phyloP scores from a whole-genome alignment of 2,329 filamentous ascomycete genomes.

The Cordyceps cateniannulata region DNA sequence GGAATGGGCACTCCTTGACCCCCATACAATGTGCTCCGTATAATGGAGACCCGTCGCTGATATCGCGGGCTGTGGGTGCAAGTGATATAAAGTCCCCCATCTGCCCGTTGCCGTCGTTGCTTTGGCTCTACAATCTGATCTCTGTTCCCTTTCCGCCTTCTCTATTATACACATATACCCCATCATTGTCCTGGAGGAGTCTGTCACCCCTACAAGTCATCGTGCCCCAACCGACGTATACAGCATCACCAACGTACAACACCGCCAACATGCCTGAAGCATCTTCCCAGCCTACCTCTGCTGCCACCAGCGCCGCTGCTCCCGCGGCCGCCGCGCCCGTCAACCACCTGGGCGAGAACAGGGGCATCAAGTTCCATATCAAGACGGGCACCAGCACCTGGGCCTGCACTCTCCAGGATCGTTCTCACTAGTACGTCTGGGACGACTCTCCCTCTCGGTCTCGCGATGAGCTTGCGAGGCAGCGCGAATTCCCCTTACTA shows the following conservation, averaged over 20 bases:
- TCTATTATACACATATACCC: not conserved
- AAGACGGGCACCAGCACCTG: conserved; percentile 34
- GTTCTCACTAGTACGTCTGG: conserved; percentile 34
- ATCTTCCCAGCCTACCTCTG: conserved; percentile 11
- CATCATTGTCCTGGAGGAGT: not conserved
- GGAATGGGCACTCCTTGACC: not conserved
- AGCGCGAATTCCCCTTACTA: conserved; percentile 11
- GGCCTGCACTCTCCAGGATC: conserved; percentile 38
- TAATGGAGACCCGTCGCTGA: conserved; percentile 1
- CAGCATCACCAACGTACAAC: not conserved
- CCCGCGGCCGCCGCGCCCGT: conserved; percentile 16
- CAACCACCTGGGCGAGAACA: conserved; percentile 28
- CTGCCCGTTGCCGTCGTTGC: not conserved
- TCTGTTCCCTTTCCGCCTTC: not conserved
- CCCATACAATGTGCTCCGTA: conserved; percentile 4
- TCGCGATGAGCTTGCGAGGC: not conserved
- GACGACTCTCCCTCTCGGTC: not conserved
- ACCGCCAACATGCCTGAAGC: conserved; percentile 15
- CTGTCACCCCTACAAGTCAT: not conserved
- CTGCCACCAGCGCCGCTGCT: conserved; percentile 11
- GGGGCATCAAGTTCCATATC: conserved; percentile 40
- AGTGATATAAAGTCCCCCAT: conserved; percentile 5
- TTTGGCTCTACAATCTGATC: too few species aligned
- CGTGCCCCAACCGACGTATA: too few species aligned
- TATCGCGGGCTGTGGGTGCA: not conserved